Evolutionary conservation across 345 rosid species (phyloP).

Genomic region (Acer negundo): DNA sequence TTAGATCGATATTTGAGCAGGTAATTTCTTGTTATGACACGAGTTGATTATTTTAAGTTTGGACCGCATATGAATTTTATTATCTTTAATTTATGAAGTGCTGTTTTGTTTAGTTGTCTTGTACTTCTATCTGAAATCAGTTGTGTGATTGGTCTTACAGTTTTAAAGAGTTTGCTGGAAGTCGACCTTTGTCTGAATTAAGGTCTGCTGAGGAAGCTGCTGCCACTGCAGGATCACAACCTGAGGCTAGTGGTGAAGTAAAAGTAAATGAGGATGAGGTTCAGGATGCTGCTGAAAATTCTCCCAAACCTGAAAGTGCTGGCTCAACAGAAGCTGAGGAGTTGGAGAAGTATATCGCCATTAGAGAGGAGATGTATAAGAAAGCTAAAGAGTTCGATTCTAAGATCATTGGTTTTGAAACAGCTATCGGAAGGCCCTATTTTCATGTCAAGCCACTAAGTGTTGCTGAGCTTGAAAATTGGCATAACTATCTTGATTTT

Average conservation of each 20-base stretch:
- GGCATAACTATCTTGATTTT: constrained; percentile 91
- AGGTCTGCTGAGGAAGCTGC: constrained; percentile 71
- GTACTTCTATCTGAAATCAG: constrained; percentile 1
- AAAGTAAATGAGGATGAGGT: constrained; percentile 56
- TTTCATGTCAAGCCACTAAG: constrained; percentile 93
- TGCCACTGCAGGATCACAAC: constrained; percentile 34
- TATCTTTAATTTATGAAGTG: not conserved
- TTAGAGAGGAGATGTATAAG: constrained; percentile 86
- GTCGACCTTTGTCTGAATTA: constrained; percentile 78
- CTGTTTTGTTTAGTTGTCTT: constrained; percentile 4
- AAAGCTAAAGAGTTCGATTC: constrained; percentile 96
- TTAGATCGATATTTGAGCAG: constrained; percentile 76
- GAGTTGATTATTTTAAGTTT: not conserved
- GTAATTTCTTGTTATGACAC: constrained; percentile 33
- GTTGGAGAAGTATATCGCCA: constrained; percentile 83
- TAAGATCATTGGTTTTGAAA: constrained; percentile 91
- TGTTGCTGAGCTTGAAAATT: constrained; percentile 89
- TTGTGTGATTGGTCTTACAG: constrained; percentile 39
- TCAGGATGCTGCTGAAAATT: constrained; percentile 53
- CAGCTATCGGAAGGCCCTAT: constrained; percentile 96
- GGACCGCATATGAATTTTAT: not conserved
- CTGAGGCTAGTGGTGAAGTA: constrained; percentile 47
- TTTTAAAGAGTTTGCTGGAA: constrained; percentile 82
- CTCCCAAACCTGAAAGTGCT: constrained; percentile 63
- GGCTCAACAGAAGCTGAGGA: constrained; percentile 85